Conservation (phyloP, 495 filamentous ascomycete genomes). For the Tuber calosporum region DNA sequence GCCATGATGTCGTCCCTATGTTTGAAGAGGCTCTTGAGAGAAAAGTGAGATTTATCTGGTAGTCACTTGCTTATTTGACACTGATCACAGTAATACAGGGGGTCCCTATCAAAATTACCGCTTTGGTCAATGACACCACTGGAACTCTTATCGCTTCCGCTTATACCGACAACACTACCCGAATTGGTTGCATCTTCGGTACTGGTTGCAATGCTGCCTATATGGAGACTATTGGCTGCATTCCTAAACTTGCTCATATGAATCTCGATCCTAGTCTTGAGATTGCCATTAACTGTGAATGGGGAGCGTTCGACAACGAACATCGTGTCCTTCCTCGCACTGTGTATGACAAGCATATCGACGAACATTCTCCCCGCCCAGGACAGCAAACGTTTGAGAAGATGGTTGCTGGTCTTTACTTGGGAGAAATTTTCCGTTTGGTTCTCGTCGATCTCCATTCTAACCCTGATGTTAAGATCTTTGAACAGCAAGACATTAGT, state of each 20-base stretch:
- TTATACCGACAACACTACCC: conserved; percentile 86
- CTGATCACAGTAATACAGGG: conserved; percentile 48
- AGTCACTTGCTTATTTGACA: conserved; percentile 3
- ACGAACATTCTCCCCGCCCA: conserved; percentile 86
- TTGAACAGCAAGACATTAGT: conserved; percentile 71
- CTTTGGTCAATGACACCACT: conserved; percentile 95
- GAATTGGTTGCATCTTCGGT: conserved; percentile 96
- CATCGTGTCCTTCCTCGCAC: conserved; percentile 85
- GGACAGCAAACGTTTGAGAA: conserved; percentile 97
- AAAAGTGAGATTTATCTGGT: conserved; percentile 51
- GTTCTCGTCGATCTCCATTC: conserved; percentile 79
- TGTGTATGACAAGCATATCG: conserved; percentile 74
- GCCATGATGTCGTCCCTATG: conserved; percentile 85
- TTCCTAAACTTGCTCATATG: conserved; percentile 90
- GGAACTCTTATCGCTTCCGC: conserved; percentile 97
- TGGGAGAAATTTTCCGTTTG: conserved; percentile 90
- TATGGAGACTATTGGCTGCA: conserved; percentile 84
- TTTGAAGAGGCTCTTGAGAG: conserved; percentile 76
- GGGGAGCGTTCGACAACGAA: conserved; percentile 97
- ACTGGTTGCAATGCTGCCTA: conserved; percentile 98
- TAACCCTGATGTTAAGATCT: conserved; percentile 67
- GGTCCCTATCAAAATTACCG: conserved; percentile 86
- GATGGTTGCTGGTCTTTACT: conserved; percentile 93
- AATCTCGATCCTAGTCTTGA: conserved; percentile 82
- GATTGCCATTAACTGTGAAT: conserved; percentile 99